phyloP scores from a whole-genome alignment of 2,329 filamentous ascomycete species.

The Neocatenulostroma microsporum region DNA sequence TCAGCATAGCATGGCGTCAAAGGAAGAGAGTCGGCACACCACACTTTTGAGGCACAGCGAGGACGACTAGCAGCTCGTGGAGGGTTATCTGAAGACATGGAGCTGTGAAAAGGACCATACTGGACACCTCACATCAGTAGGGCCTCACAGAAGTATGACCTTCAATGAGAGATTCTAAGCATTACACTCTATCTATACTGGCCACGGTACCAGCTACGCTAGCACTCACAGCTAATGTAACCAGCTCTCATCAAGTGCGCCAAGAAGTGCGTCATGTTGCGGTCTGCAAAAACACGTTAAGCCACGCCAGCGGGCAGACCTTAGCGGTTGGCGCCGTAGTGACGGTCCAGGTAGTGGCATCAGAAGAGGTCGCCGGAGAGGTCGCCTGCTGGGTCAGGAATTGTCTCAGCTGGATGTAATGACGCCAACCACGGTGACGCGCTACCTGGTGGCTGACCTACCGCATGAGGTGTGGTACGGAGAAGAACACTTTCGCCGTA shows the following conservation, averaged over 20 bases:
- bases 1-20: conserved; percentile 2
- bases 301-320: conserved; percentile 52
- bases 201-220: no score
- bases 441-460: no score
- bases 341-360: conserved; percentile 46
- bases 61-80: background rate
- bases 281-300: conserved; percentile 55
- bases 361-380: conserved; percentile 45
- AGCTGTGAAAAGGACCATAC: background rate
- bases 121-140: no score
- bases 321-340: conserved; percentile 49
- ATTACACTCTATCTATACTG: no score
- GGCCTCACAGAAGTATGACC: no score
- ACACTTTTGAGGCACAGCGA: background rate
- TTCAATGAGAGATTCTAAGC: no score
- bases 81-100: no score
- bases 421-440: no score
- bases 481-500: no score
- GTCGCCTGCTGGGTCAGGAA: conserved; percentile 58
- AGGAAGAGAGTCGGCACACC: background rate
- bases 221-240: no score
- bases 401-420: no score
- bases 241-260: conserved; percentile 40
- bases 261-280: conserved; percentile 23
- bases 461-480: no score